phyloP scores from a whole-genome alignment of 495 filamentous ascomycete genomes.

The Pseudevernia furfuracea region DNA sequence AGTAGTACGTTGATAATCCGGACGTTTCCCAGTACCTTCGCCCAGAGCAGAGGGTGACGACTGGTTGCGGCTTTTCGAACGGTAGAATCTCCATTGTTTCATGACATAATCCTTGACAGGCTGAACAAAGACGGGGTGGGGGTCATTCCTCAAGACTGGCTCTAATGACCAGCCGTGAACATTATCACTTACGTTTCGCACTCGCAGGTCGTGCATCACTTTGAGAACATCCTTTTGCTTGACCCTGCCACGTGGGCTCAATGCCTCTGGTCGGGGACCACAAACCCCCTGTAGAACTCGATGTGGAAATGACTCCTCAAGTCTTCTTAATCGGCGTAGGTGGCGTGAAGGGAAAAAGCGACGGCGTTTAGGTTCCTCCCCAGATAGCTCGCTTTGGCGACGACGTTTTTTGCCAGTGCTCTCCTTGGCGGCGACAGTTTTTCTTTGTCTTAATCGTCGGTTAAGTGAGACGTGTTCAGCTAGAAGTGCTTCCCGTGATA shows the following conservation, averaged over 20 bases:
- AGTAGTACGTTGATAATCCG: background rate
- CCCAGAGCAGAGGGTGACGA: background rate
- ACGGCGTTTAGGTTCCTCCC: background rate
- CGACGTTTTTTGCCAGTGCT: background rate
- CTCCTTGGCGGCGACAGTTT: background rate
- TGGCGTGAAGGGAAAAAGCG: background rate
- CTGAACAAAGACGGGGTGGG: background rate
- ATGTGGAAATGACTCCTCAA: background rate
- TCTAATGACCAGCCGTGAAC: background rate
- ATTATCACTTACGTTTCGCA: background rate
- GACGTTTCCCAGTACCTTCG: background rate
- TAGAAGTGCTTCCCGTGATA: constrained; percentile 5
- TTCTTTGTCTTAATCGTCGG: background rate
- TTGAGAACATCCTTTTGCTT: background rate
- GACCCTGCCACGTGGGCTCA: too few relatives aligned
- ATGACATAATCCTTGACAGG: constrained; percentile 3
- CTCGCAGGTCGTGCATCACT: background rate
- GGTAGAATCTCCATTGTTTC: background rate
- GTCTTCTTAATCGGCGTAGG: background rate
- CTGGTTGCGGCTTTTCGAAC: background rate
- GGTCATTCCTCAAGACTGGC: background rate
- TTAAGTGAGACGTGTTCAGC: constrained; percentile 9
- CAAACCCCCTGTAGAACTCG: background rate
- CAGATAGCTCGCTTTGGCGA: background rate
- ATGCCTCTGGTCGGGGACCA: background rate